phyloP scores from a whole-genome alignment of 2,329 filamentous ascomycete genomes.

The Fusarium temperatum region DNA sequence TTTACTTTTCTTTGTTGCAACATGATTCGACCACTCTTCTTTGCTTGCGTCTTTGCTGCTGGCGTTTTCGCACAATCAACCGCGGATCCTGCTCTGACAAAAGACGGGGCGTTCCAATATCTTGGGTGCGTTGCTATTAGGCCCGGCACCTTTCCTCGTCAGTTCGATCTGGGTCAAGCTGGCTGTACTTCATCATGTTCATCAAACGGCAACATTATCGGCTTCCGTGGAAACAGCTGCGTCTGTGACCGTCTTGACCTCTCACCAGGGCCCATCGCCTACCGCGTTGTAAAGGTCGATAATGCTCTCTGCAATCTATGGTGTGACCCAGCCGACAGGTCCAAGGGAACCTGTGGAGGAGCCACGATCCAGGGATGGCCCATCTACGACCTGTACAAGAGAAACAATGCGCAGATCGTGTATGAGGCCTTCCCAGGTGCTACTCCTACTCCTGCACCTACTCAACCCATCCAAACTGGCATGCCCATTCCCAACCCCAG shows the following conservation, averaged over 20 bases:
- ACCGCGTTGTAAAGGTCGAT: constrained; percentile 27
- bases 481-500: not conserved
- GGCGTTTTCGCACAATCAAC: constrained; percentile 21
- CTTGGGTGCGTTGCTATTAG: constrained; percentile 27
- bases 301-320: constrained; percentile 23
- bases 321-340: constrained; percentile 26
- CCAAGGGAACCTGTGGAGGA: constrained; percentile 30
- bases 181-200: constrained; percentile 26
- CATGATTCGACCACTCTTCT: constrained; percentile 15
- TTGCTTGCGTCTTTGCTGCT: constrained; percentile 13
- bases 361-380: constrained; percentile 24
- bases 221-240: constrained; percentile 23
- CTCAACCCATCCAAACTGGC: constrained; percentile 1
- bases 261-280: constrained; percentile 16
- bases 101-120: constrained; percentile 11
- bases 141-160: constrained; percentile 23
- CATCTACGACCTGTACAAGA: constrained; percentile 33
- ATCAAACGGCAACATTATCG: constrained; percentile 31
- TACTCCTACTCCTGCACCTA: constrained; percentile 7
- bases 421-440: constrained; percentile 11
- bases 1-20: constrained; percentile 20
- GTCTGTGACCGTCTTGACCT: constrained; percentile 34
- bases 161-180: constrained; percentile 9
- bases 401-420: constrained; percentile 22
- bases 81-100: constrained; percentile 14